phyloP scores from a whole-genome alignment of 2,329 filamentous ascomycete genomes.

The Penicillium sp. region DNA sequence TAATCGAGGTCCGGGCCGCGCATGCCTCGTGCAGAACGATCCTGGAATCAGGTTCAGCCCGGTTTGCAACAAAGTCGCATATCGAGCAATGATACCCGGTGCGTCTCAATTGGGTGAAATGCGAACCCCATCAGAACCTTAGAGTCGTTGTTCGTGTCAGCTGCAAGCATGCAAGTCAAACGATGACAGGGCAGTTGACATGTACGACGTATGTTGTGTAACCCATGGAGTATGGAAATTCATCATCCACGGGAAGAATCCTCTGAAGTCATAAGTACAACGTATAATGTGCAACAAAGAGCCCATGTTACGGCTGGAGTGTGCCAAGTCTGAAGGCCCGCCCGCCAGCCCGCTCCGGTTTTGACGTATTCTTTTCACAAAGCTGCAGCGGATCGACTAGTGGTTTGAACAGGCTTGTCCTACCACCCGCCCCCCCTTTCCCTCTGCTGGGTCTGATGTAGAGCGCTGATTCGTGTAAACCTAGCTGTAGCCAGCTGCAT shows the following conservation, averaged over 20 bases:
- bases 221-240: neutral
- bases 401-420: slow-evolving; percentile 11
- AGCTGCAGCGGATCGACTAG: slow-evolving; percentile 20
- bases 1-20: slow-evolving; percentile 4
- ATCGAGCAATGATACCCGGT: slow-evolving; percentile 13
- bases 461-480: slow-evolving; percentile 15
- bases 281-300: neutral
- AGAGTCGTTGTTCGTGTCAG: neutral
- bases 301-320: slow-evolving; percentile 7
- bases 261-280: neutral
- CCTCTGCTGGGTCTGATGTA: slow-evolving; percentile 6
- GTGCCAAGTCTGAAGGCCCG: slow-evolving; percentile 12
- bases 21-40: slow-evolving; percentile 9
- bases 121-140: neutral
- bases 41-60: slow-evolving; percentile 13
- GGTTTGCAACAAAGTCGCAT: slow-evolving; percentile 8
- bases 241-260: neutral
- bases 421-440: slow-evolving; percentile 3
- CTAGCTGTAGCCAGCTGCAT: neutral
- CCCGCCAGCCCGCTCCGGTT: slow-evolving; percentile 11
- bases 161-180: neutral
- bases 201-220: neutral
- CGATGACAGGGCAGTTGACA: neutral
- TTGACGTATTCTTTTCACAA: slow-evolving; percentile 22
- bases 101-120: slow-evolving; percentile 10